Conservation (phyloP, 176 grass and related monocot genomes). For the Puccinellia tenuiflora region DNA sequence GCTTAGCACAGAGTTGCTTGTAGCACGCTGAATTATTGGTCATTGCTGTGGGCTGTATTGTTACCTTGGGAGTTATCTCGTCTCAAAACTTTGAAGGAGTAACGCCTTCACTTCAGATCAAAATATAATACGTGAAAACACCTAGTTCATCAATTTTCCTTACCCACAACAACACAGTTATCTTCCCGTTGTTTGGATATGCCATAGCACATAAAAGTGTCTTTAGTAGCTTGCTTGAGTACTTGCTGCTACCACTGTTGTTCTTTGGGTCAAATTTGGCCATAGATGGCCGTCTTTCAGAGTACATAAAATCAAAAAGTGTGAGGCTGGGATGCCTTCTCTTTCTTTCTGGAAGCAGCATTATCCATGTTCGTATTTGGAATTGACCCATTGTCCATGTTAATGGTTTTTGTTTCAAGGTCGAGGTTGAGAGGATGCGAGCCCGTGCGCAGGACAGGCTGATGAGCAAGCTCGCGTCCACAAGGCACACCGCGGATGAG, state of each 20-base stretch:
- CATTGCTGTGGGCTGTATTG: background rate
- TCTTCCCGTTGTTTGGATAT: background rate
- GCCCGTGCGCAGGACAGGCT: conserved; percentile 62
- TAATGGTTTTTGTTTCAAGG: conserved; percentile 21
- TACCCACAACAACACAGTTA: background rate
- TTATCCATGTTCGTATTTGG: background rate
- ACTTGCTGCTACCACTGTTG: background rate
- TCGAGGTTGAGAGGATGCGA: conserved; percentile 89
- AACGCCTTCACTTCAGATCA: background rate
- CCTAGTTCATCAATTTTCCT: background rate
- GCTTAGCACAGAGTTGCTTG: background rate
- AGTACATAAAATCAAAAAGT: background rate
- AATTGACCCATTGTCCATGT: background rate
- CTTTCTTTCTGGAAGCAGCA: background rate
- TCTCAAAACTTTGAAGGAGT: background rate
- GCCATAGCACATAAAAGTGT: background rate
- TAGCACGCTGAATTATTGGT: background rate
- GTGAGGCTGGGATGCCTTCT: background rate
- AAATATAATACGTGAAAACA: too few species aligned
- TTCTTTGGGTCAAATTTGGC: background rate
- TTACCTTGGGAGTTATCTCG: background rate
- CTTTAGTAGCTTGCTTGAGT: background rate
- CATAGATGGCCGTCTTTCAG: background rate
- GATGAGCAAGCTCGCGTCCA: conserved; percentile 69
- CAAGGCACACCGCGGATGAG: conserved; percentile 63